Base-by-base conservation (phyloP, 371 early-diverging fungal species). In the Circinella umbellata region DNA sequence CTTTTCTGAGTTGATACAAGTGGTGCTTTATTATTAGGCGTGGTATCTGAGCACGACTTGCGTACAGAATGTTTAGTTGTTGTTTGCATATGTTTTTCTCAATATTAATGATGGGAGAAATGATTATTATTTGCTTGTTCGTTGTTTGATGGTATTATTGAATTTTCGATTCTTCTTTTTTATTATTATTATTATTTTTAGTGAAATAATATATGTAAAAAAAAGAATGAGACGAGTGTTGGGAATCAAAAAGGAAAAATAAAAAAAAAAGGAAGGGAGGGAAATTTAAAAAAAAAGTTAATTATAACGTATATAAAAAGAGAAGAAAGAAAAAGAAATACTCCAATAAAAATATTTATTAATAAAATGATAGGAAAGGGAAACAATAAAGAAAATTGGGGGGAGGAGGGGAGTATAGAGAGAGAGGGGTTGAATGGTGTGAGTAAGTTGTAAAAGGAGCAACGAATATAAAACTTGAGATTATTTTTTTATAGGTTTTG, bases 31-130 rank as follows among this genome's bases (percentile, higher is more conserved):
- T 61, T 62, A 35, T 54, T 61, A 60, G 69, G 42, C 14, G 67
- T 69, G 27, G 72, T 68, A 17, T 72, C 72, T 34, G 69, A 75
- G 48, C 69, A 69, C 55, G 75, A 74, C 53, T 74, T 74, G 18
- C 66, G 71, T 49, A 74, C 63, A 17, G 63, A 42, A 37, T 38
- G 38, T 66, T 64, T 70, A 49, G 15, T 15, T 4, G 49, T 49
- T 49, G 49, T 15, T 49, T 49, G 49, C 49, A 49, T 49, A 15
- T 49, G 49, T 14, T 49, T 49, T 15, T 4, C 4, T 8, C 4
- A 49, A 49, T 65, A 38, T 63, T 51, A 61, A 39, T 49, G 34
- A 47, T 18, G 39, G 4, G 39, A 39, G 4, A 39, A 39, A 6
- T 4, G 39, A 6, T 39, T 39, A 39, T 39, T 39, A 10, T 39